Base-by-base conservation (phyloP, 495 filamentous ascomycete species). In the Talaromyces wortmannii region DNA sequence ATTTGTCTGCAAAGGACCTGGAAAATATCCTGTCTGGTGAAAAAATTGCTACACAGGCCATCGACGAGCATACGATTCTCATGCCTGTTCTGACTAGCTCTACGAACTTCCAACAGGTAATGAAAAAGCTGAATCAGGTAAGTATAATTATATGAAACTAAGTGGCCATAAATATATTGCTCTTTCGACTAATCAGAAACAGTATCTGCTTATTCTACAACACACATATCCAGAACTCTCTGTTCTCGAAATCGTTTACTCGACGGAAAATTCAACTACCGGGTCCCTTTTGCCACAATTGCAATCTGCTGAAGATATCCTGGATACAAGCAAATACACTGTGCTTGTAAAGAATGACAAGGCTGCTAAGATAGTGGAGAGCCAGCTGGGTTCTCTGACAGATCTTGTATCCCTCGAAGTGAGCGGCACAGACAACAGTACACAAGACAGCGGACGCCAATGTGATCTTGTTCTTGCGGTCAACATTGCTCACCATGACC, bases 171-270 rank as follows among this genome's bases (percentile, higher is more conserved):
- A 2, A 23, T 23, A 23, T 23, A 23, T 23, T 23, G 23, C 23
- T 23, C 23, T 23, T 23, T 23, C 2, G 23, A 23, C 23, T 23
- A 23, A 10, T 16, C 47, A 55, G 23, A 30, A 7, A 23, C 52
- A 57, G 55, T 57, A 30, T 54, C 7, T 57, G 7, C 42, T 23
- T 13, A 5, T 57, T 30, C 29, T 54, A 31, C 23, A 49, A 10
- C 55, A 57, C 44, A 36, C 32, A 4, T 6, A 55, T 43, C 55
- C 55, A 5, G 40, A 47, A 8, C 16, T 57, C 12, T 53, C 49
- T 3, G 17, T 57, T 31, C 50, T 57, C 32, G 55, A 57, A 47
- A 1, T 57, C 16, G 55, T 48, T 13, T 7, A 29, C 15, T 23
- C 40, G 11, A 45, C 3, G 16, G 49, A 48, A 4, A 36, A 44